Evolutionary conservation across 139 green algal species (phyloP), one percentile per base, ranked within the genome.

Genomic region (Chlorella sp.): DNA sequence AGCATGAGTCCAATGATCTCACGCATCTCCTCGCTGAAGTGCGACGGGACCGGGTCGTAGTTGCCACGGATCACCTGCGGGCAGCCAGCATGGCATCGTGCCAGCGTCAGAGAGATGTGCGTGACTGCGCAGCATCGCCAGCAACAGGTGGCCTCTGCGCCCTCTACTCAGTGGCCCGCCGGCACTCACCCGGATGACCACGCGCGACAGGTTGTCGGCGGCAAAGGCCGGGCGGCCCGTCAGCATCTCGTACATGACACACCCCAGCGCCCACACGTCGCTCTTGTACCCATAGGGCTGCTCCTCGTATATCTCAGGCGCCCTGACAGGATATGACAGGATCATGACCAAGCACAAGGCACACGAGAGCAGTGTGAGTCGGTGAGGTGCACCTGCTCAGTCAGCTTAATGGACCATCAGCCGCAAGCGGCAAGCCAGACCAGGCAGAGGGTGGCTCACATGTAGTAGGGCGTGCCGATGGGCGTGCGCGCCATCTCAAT

Each of bases 381-480:
- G 42, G 42, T 55, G 42, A 55, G 42, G n/a, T n/a, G n/a, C n/a
- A n/a, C n/a, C n/a, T n/a, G n/a, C n/a, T n/a, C 17, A 14, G 20
- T 20, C 49, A 60, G 49, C 14, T 60, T n/a, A 20, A 60, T n/a
- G n/a, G n/a, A n/a, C n/a, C n/a, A n/a, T n/a, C 49, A 60, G 20
- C 17, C 49, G 14, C 49, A 60, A 60, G 17, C 14, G 17, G 20
- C 49, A 60, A n/a, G 49, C 20, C 17, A 60, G 20, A 60, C 49
- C 49, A 60, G 14, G 20, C 20, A 14, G 14, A 14, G 20, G 14
- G 49, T 60, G 49, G 24, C 77, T 72, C 55, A 80, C 71, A 87
- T 79, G 74, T 84, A 87, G 72, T 84, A 87, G 14, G 82, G 82
- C 33, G 82, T 87, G 2, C 82, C 82, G 30, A 87, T 83, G 24